Base-by-base conservation (phyloP, 2,329 filamentous ascomycete species). In the Phyllosticta citriasiana region DNA sequence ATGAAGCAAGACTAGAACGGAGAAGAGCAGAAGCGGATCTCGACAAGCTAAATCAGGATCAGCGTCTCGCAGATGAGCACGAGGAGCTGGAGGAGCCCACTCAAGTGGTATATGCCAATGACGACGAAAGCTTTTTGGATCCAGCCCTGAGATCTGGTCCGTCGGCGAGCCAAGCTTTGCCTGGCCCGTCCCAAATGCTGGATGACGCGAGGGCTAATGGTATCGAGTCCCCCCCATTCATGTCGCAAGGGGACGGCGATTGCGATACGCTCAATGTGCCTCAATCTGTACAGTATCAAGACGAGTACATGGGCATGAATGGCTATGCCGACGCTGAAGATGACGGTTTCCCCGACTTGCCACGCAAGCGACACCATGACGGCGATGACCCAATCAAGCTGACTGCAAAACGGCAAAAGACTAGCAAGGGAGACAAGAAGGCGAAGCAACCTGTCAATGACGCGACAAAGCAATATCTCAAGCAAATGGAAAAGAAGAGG, bases 1-100 rank as follows among this genome's bases (percentile, higher is more conserved):
- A 76, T 35, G 71, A 68, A 66, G 64, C 68, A 64, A 74, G 78
- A 27, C 71, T 82, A 62, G 74, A 75, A 59, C 76, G 75, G 62
- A 78, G 80, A 27, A 75, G 78, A 57, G 77, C 79, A 59, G 82
- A 84, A 66, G 83, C 82, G 3, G 79, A 83, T 54, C 71, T 68
- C 30, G 79, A 78, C 6, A 83, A 81, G 66, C 68, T 76, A 55
- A 72, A 72, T 0, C 68, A 79, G 9, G 73, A 78, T 51, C 75
- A 78, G 51, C 74, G 79, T 25, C 74, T 79, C 57, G 71, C 76
- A 40, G 74, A 78, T 30, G 74, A 74, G 33, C 25, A 56, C 2
- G 33, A 57, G 2, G 10, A 19, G 4, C 24, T 33, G 12, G 33
- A 50, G 22, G 54, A 40, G 3, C 10, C n/a, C 22, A 56, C 47